Conservation (phyloP, 371 early-diverging fungal species). For the Lichtheimia ramosa region DNA sequence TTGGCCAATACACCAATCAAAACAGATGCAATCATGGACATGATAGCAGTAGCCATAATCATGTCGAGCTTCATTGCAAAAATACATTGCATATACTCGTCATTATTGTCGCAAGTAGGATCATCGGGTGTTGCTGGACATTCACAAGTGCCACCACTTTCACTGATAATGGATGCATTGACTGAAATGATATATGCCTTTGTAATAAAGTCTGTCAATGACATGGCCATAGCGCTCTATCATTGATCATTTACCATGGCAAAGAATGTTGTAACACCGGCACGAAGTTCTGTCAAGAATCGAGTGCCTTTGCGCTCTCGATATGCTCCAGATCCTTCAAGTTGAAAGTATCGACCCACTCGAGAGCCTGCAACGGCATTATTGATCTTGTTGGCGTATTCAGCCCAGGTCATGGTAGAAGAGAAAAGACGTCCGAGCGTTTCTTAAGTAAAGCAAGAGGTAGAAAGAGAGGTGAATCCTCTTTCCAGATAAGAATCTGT, state of each 20-base stretch:
- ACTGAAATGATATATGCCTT: conserved; percentile 50
- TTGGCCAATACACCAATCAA: conserved; percentile 76
- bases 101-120: conserved; percentile 43
- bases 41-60: conserved; percentile 74
- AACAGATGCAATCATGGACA: conserved; percentile 65
- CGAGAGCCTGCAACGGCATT: conserved; percentile 48
- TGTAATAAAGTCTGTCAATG: not conserved
- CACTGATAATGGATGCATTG: conserved; percentile 74
- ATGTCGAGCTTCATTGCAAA: conserved; percentile 65
- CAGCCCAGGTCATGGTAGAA: not conserved
- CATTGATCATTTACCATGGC: conserved; percentile 48
- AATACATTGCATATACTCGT: conserved; percentile 62
- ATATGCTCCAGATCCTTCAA: conserved; percentile 60
- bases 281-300: conserved; percentile 70
- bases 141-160: conserved; percentile 75
- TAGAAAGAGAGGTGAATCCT: no score
- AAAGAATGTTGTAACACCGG: conserved; percentile 70
- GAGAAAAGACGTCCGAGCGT: not conserved
- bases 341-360: conserved; percentile 62
- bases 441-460: no score
- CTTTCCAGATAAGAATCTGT: no score
- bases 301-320: conserved; percentile 55
- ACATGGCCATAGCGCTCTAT: not conserved
- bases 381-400: conserved; percentile 47
- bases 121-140: conserved; percentile 52